Base-by-base conservation (phyloP, 371 early-diverging fungal species). In the Saksenaea vasiformis region DNA sequence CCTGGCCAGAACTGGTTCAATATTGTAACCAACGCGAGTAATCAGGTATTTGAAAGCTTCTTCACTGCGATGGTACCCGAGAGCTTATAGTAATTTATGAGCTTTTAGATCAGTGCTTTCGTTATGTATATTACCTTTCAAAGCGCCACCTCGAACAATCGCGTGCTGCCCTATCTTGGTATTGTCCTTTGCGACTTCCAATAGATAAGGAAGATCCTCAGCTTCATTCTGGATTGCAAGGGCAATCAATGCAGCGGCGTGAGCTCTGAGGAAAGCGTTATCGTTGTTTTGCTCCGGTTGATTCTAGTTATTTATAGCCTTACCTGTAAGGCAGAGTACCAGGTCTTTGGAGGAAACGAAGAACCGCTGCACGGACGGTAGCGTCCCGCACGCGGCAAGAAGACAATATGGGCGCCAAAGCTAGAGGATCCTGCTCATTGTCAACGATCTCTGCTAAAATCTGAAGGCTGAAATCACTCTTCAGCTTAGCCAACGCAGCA, bases 31-130 rank as follows among this genome's bases (percentile, higher is more conserved):
- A 28, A 80, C 61, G 15, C 73, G 71, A 5, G 28, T 55, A 9
- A 81, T 54, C 38, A 83, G 68, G 47, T 80, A 79, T 1, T 71
- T 69, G 65, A 81, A 83, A 1, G 69, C 74, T 63, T 74, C 79
- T 28, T 69, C 62, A 60, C 71, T 68, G 24, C 85, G 75, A 60
- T 76, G 75, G 14, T 60, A 57, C 10, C 82, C 84, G 24, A 85
- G 74, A 17, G 74, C 74, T 73, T 36, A 15, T 43, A 35, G 24
- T 24, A 31, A 57, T 28, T 26, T 36, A 39, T 35, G n/a, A 3
- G 28, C 2, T 22, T 34, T 10, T 26, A 37, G 14, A 54, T 28
- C 31, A n/a, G 2, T 55, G 31, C 1, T 31, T 1, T 4, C 5
- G 27, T 39, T 34, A 38, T 15, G 3, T 10, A 22, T 14, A 14